A percentile compares a stretch with the other conserved stretches of the same genome.
phyloP scores from a whole-genome alignment of 805 yeast genomes.

The Hanseniaspora lindneri region DNA sequence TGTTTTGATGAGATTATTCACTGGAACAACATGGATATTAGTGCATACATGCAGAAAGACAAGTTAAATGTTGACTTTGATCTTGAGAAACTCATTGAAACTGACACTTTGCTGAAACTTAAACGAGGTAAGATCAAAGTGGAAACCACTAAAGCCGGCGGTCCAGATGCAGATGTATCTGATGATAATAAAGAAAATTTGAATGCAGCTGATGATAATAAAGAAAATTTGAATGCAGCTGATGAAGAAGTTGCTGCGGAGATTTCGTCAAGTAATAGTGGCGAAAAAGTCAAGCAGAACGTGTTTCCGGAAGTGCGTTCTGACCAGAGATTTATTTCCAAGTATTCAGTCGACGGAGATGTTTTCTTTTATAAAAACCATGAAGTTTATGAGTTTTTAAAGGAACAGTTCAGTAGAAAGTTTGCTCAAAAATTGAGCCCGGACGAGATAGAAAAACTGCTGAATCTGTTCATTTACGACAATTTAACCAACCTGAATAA shows the following conservation, averaged over 20 bases:
- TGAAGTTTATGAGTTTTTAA: not conserved
- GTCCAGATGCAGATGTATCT: too few species aligned
- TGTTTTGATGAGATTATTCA: not conserved
- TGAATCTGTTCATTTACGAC: constrained; percentile 2
- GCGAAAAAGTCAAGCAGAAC: not conserved
- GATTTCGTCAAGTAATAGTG: too few species aligned
- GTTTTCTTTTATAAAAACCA: constrained; percentile 1
- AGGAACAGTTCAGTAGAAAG: not conserved
- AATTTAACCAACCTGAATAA: not conserved
- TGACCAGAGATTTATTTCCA: constrained; percentile 11
- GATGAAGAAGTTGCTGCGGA: not conserved
- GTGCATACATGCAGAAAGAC: not conserved
- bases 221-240: not conserved
- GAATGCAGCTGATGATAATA: not conserved
- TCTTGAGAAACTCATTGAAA: not conserved
- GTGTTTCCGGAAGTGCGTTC: not conserved
- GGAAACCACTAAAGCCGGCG: too few species aligned
- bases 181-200: not conserved
- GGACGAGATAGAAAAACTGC: not conserved
- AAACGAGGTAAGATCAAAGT: not conserved
- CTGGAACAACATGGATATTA: not conserved
- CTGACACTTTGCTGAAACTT: not conserved
- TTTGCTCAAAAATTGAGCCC: not conserved
- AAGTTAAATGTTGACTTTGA: not conserved
- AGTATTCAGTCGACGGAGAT: not conserved